These are phyloP conservation scores for Colletotrichum godetiae DNA, from an alignment of 2,329 filamentous ascomycete species.

Conservation along the genomic window DNA sequence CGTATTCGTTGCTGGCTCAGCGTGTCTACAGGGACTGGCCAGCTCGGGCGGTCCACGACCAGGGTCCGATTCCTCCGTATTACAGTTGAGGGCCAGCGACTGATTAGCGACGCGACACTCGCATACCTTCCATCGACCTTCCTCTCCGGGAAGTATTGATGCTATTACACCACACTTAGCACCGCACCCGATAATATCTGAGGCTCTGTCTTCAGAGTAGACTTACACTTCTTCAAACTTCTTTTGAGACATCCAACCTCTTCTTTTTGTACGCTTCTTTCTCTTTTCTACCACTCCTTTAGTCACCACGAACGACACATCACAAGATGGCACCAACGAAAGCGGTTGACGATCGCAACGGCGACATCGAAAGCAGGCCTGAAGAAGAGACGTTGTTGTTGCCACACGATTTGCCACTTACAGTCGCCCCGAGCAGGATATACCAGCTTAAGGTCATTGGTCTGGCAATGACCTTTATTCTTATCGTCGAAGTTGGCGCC, in stretches of 20 bases:
- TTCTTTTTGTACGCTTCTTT: not conserved
- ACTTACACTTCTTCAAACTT: not conserved
- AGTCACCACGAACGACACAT: not conserved
- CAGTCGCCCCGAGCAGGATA: conserved; percentile 39
- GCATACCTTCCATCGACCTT: conserved; percentile 11
- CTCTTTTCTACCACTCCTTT: not conserved
- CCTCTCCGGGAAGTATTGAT: conserved; percentile 6
- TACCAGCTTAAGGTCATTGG: conserved; percentile 44
- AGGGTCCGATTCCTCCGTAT: conserved; percentile 5
- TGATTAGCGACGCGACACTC: not conserved
- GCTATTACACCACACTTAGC: not conserved
- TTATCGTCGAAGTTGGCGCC: conserved; percentile 56
- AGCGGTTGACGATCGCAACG: not conserved
- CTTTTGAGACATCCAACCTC: not conserved
- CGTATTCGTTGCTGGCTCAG: not conserved
- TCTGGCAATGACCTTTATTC: conserved; percentile 51
- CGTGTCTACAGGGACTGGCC: not conserved
- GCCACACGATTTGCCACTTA: conserved; percentile 33
- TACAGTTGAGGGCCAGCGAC: not conserved
- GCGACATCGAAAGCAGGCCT: conserved; percentile 12
- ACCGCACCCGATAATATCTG: not conserved
- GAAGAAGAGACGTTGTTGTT: conserved; percentile 34
- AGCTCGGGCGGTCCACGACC: not conserved
- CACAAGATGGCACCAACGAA: conserved; percentile 12
- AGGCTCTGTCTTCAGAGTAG: not conserved